Percentiles rank a stretch among this genome's conserved stretches.
phyloP scores from a whole-genome alignment of 192 early-diverging fungal genomes.

The Gigaspora rosea region DNA sequence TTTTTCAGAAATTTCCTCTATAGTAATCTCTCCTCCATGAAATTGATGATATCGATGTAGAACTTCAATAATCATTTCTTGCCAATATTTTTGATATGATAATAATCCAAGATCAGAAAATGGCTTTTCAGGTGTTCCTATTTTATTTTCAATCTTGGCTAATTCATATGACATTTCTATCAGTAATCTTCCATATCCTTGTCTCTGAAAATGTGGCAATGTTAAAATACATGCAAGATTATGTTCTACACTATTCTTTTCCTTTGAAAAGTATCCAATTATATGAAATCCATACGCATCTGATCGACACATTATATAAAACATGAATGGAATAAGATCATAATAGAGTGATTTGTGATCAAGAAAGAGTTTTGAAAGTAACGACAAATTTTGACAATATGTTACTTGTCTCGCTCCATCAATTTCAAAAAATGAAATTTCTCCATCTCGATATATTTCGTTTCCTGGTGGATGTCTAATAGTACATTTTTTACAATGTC shows the following conservation, averaged over 20 bases:
- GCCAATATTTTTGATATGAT: slow-evolving; percentile 97
- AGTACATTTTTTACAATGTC: slow-evolving; percentile 85
- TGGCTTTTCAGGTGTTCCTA: slow-evolving; percentile 97
- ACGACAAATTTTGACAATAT: slow-evolving; percentile 94
- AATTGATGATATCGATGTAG: slow-evolving; percentile 37
- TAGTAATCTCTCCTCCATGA: slow-evolving; percentile 70
- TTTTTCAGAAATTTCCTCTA: slow-evolving; percentile 82
- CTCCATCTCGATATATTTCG: slow-evolving; percentile 92
- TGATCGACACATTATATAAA: slow-evolving; percentile 89
- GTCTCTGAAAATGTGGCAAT: slow-evolving; percentile 92
- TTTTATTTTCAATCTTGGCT: slow-evolving; percentile 86
- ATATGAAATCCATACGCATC: slow-evolving; percentile 86
- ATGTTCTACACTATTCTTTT: slow-evolving; percentile 93
- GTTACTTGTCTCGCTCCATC: slow-evolving; percentile 88
- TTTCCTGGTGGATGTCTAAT: slow-evolving; percentile 96
- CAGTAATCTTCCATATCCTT: slow-evolving; percentile 90
- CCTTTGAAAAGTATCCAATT: slow-evolving; percentile 98
- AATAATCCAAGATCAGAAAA: slow-evolving; percentile 94
- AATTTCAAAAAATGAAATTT: slow-evolving; percentile 94
- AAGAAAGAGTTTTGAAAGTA: slow-evolving; percentile 94
- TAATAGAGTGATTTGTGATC: slow-evolving; percentile 99
- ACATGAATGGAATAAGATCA: slow-evolving; percentile 96
- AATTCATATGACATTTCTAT: slow-evolving; percentile 96
- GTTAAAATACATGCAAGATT: slow-evolving; percentile 98
- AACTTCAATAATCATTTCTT: slow-evolving; percentile 79